Evolutionary conservation across 768 basidiomycete genomes (phyloP).

Genomic region (Tulasnella sp.): DNA sequence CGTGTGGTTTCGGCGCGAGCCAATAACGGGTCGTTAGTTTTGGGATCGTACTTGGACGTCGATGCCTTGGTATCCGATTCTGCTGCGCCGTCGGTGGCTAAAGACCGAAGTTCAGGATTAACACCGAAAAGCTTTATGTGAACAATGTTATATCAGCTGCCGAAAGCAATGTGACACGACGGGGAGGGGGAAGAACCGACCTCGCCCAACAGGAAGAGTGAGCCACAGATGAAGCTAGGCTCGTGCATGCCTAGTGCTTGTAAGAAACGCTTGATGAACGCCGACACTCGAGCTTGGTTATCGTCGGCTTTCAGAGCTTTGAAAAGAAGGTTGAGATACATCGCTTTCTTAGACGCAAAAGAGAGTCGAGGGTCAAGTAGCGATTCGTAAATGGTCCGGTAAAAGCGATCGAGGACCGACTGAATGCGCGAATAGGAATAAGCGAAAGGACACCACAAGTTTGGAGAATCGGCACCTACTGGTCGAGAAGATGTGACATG

Average conservation of each 20-base stretch:
- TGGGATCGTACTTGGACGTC: constrained; percentile 59
- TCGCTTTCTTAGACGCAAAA: constrained; percentile 83
- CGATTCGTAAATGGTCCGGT: constrained; percentile 80
- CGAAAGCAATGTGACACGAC: neutral
- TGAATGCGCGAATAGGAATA: too few species aligned
- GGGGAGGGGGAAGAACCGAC: constrained; percentile 38
- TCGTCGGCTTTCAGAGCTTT: constrained; percentile 71
- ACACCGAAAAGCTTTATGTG: constrained; percentile 43
- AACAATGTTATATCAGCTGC: neutral
- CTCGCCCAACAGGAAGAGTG: constrained; percentile 79
- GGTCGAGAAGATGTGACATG: constrained; percentile 56
- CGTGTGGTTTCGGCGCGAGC: constrained; percentile 71
- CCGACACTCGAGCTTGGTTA: constrained; percentile 56
- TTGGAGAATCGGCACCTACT: constrained; percentile 41
- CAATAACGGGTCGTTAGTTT: constrained; percentile 83
- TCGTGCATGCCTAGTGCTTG: constrained; percentile 73
- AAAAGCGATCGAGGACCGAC: constrained; percentile 38
- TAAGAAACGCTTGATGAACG: constrained; percentile 73
- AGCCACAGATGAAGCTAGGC: constrained; percentile 82
- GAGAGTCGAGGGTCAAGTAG: constrained; percentile 74
- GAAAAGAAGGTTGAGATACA: constrained; percentile 93
- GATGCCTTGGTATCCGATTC: neutral
- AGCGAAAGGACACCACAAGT: too few species aligned
- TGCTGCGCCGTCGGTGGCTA: constrained; percentile 25
- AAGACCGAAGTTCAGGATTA: constrained; percentile 39